phyloP scores from a whole-genome alignment of 1,284 basidiomycete genomes.

The Trametes pubescens region DNA sequence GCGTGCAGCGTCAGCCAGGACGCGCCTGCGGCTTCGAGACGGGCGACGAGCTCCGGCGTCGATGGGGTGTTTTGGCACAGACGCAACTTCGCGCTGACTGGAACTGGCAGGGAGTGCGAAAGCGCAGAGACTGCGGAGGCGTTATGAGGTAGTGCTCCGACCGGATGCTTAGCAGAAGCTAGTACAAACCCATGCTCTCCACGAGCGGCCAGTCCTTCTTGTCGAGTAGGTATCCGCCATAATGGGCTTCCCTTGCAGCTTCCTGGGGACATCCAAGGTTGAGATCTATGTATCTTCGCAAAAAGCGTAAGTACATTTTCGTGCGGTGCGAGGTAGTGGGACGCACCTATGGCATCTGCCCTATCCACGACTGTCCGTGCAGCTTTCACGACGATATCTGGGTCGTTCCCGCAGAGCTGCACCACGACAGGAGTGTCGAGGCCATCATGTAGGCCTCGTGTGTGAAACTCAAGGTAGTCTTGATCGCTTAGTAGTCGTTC shows the following conservation, averaged over 20 bases:
- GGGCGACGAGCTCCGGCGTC: constrained; percentile 63
- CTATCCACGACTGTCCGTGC: constrained; percentile 61
- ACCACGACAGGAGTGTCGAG: constrained; percentile 63
- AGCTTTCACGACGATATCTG: constrained; percentile 63
- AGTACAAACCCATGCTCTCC: constrained; percentile 60
- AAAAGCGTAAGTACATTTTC: constrained; percentile 4
- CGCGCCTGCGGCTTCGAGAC: constrained; percentile 67
- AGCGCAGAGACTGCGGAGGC: constrained; percentile 62
- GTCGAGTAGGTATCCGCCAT: constrained; percentile 75
- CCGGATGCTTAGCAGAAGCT: background rate
- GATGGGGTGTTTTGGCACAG: constrained; percentile 53
- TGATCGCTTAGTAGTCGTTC: constrained; percentile 63
- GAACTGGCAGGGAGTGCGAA: constrained; percentile 63
- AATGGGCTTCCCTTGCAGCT: constrained; percentile 69
- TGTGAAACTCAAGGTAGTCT: constrained; percentile 66
- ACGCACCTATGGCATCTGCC: constrained; percentile 73
- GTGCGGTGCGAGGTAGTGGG: background rate
- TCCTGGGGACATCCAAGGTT: constrained; percentile 79
- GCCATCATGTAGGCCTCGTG: constrained; percentile 25
- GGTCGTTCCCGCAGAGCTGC: constrained; percentile 76
- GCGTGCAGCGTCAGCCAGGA: constrained; percentile 77
- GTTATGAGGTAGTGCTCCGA: no score
- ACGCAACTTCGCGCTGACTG: constrained; percentile 67
- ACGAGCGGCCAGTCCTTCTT: constrained; percentile 77
- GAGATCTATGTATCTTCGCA: constrained; percentile 50